Conservation (phyloP, 805 yeast species). For the Grigorovia humatica region DNA sequence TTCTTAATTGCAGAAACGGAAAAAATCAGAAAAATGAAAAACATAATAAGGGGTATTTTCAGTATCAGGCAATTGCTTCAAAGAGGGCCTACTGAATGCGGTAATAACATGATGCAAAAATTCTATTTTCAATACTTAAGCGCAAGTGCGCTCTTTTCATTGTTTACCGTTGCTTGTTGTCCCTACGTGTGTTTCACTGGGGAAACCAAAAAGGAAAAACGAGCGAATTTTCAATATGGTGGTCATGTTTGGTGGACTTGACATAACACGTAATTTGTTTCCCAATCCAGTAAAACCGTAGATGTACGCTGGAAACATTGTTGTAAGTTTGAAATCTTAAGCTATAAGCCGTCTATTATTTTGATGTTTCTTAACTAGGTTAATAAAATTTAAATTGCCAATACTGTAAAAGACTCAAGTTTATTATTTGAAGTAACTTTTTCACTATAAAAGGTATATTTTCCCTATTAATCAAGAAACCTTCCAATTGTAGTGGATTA, state of each 20-base stretch:
- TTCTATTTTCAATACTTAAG: neutral
- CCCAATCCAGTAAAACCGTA: no score
- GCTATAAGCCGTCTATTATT: neutral
- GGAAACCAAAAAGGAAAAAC: neutral
- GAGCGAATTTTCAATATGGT: neutral
- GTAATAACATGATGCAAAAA: neutral
- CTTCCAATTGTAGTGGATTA: neutral
- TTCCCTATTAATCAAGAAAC: neutral
- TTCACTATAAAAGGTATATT: neutral
- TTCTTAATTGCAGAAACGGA: neutral
- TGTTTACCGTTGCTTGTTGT: no score
- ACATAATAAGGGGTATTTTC: neutral
- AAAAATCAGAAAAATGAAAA: neutral
- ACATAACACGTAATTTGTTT: neutral
- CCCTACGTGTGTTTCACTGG: neutral
- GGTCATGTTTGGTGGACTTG: neutral
- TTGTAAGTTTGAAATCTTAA: neutral
- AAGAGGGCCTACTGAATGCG: neutral
- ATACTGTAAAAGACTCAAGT: slow-evolving; percentile 1
- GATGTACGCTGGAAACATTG: neutral
- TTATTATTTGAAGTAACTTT: slow-evolving; percentile 1
- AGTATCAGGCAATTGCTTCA: neutral
- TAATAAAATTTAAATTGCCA: neutral
- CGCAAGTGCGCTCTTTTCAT: neutral
- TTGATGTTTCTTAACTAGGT: neutral